These are phyloP conservation scores for Cladophialophora exuberans DNA, from an alignment of 2,329 filamentous ascomycete genomes.

Conservation along the genomic window DNA sequence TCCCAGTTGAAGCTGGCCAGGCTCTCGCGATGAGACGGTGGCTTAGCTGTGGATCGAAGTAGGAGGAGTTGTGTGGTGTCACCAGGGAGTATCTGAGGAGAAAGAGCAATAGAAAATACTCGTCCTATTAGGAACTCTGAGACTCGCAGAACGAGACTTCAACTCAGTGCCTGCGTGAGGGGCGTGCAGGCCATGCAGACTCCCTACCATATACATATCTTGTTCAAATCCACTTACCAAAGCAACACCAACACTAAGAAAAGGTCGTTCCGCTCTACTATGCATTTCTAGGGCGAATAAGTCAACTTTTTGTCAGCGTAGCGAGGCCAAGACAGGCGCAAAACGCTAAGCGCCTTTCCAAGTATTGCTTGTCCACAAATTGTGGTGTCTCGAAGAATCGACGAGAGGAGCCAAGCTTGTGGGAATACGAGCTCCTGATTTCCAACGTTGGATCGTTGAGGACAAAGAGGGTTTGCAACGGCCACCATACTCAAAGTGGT, in stretches of 20 bases:
- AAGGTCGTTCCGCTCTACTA: neutral
- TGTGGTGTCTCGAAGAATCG: neutral
- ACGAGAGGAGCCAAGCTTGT: conserved; percentile 3
- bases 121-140: too few relatives aligned
- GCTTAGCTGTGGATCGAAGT: too few relatives aligned
- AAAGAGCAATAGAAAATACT: too few relatives aligned
- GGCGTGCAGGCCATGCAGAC: neutral
- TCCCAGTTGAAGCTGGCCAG: too few relatives aligned
- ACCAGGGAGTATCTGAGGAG: too few relatives aligned
- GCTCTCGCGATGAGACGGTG: too few relatives aligned
- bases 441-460: neutral
- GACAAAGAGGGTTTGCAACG: neutral
- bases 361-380: conserved; percentile 1
- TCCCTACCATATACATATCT: neutral
- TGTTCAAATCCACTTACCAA: neutral
- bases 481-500: neutral
- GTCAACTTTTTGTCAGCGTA: conserved; percentile 12
- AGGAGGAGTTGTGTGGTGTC: too few relatives aligned
- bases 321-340: conserved; percentile 7
- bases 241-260: neutral
- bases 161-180: too few relatives aligned
- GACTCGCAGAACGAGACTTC: too few relatives aligned
- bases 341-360: neutral
- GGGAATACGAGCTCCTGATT: conserved; percentile 2
- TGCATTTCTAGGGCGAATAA: neutral